A percentile compares a stretch with the other conserved stretches of the same genome.
phyloP scores from a whole-genome alignment of 768 basidiomycete species.

The Hygrocybe coccinea region DNA sequence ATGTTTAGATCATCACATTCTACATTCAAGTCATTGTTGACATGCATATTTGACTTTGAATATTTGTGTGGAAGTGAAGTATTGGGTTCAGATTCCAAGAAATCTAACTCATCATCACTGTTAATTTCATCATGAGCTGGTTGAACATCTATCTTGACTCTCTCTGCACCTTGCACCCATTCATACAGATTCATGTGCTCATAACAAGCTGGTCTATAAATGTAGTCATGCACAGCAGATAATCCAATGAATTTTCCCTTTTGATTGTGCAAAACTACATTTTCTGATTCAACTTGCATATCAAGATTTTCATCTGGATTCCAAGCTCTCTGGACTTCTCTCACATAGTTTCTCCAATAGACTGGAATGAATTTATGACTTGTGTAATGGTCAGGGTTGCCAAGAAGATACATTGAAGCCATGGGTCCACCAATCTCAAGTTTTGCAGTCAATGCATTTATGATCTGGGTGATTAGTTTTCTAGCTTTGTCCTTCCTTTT shows the following conservation, averaged over 20 bases:
- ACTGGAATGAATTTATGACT: constrained; percentile 24
- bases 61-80: too few relatives aligned
- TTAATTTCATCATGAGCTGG: too few relatives aligned
- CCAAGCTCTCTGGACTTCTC: constrained; percentile 7
- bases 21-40: neutral
- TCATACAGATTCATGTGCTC: constrained; percentile 27
- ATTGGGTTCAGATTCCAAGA: too few relatives aligned
- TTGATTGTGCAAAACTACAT: neutral
- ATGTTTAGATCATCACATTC: neutral
- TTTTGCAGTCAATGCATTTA: constrained; percentile 27
- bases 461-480: too few relatives aligned
- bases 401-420: constrained; percentile 22
- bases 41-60: too few relatives aligned
- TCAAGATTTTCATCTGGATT: neutral
- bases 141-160: neutral
- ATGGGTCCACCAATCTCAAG: constrained; percentile 30
- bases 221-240: constrained; percentile 18
- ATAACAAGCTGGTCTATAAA: constrained; percentile 18
- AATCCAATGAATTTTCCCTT: too few relatives aligned
- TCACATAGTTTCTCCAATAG: constrained; percentile 16
- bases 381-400: constrained; percentile 30
- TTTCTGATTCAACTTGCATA: neutral
- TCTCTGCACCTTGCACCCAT: constrained; percentile 15
- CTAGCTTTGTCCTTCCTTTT: too few relatives aligned
- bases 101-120: neutral